Base-by-base conservation (phyloP, 805 yeast species). In the Candida multigemmis region DNA sequence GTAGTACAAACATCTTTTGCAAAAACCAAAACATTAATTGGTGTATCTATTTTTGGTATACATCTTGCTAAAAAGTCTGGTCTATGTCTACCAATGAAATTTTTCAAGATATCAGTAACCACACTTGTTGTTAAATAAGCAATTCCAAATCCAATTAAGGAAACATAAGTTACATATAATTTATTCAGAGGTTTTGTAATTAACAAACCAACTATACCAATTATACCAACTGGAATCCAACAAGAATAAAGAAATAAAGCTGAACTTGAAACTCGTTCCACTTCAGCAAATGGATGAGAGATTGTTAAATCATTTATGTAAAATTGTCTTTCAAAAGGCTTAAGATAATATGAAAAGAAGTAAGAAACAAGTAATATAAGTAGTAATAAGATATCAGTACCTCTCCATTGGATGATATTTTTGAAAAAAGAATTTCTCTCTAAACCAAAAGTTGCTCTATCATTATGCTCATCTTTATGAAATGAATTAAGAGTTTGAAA, bases 31-130 rank as follows among this genome's bases (percentile, higher is more conserved):
- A 64, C 56, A 40, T 72, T 60, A 12, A 16, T 37, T 5, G 86
- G 77, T 0, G 87, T 66, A 26, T 59, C 76, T 2, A 53, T 50
- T 17, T 55, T 58, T 4, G 96, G 96, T 12, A 65, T 46, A 50
- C 97, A 89, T 40, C 97, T 68, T 5, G 86, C 83, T 27, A 89
- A 53, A 47, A 87, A 83, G 53, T 89, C 98, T 0, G 98, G 98
- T 33, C 98, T 65, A 35, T 79, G 83, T 46, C 96, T 70, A 4
- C 96, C 96, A 30, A 89, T 72, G 74, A 82, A 74, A 45, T 79
- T 75, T 56, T 89, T 89, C 33, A 84, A 48, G 10, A 77, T 58
- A 43, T 84, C 84, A 3, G 94, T 83, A 27, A 80, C 43, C 16
- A 78, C 57, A 22, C 74, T 64, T 16, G 82, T 73, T 9, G 76